Base-by-base conservation (phyloP, 345 rosid species). In the Corymbia maculata region DNA sequence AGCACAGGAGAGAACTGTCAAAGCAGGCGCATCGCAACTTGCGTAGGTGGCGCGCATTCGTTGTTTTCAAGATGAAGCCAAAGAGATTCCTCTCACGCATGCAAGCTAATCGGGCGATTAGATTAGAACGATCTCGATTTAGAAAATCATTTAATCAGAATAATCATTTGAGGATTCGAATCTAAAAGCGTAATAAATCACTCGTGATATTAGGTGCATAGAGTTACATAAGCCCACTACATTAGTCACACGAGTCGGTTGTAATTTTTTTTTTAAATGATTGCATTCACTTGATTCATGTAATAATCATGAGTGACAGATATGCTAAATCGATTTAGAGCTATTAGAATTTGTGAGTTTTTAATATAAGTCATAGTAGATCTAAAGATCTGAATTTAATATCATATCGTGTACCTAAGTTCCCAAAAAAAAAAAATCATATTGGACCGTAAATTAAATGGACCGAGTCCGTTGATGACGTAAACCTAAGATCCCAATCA, bases 271-370 rank as follows among this genome's bases (percentile, higher is more conserved):
- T 61, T 2, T 61, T 7, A 61, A 61, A 61, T 61, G 16, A 2
- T 28, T 61, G 15, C 1, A 0, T 5, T 26, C 13, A 2, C 16
- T 61, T 4, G 15, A 28, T 28, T 61, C 0, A 28, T 0, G 2
- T 28, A 61, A 15, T 11, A 61, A 0, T 12, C 13, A 5, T 1
- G 16, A 61, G 68, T 61, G 14, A 28, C 4, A 61, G 11, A 61
- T 28, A 61, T 61, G 0, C 15, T 61, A 28, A 61, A 28, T 2
- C 11, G 68, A 61, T 30, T 61, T 0, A 6, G 30, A 28, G 2
- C 16, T 28, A 4, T 59, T 61, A 28, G 26, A 61, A 61, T 26
- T 0, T 28, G 1, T 61, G 51, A 4, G 51, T 61, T 6, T 64
- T 3, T 64, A 9, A n/a, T 6, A 3, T 12, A 15, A 3, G 36